phyloP scores from a whole-genome alignment of 2,329 filamentous ascomycete genomes.

The Neonectria hederae region DNA sequence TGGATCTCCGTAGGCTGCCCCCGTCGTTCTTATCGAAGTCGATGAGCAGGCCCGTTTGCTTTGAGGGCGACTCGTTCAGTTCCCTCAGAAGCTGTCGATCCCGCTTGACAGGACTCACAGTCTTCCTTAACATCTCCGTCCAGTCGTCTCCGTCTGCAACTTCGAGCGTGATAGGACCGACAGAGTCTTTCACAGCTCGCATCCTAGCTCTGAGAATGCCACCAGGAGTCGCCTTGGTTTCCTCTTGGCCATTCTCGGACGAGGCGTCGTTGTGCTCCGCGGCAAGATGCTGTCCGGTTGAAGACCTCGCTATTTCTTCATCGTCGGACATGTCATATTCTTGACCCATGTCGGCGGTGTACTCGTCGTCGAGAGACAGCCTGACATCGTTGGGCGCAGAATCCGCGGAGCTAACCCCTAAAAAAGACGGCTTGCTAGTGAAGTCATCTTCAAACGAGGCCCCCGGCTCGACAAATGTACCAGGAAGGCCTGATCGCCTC shows the following conservation, averaged over 20 bases:
- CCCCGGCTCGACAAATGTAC: constrained; percentile 77
- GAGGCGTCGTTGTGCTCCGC: constrained; percentile 74
- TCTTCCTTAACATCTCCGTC: constrained; percentile 92
- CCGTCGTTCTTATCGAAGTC: constrained; percentile 52
- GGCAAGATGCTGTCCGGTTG: constrained; percentile 76
- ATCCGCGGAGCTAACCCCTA: constrained; percentile 90
- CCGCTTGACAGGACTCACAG: constrained; percentile 92
- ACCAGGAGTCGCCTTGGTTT: constrained; percentile 61
- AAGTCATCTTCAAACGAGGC: constrained; percentile 66
- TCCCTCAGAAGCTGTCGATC: constrained; percentile 78
- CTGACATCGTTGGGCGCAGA: constrained; percentile 71
- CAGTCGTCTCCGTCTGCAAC: constrained; percentile 82
- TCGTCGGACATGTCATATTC: constrained; percentile 80
- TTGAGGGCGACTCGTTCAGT: constrained; percentile 63
- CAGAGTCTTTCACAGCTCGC: constrained; percentile 69
- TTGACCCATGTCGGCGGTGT: constrained; percentile 66
- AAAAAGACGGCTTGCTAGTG: constrained; percentile 79
- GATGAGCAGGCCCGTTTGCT: constrained; percentile 39
- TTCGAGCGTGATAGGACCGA: constrained; percentile 66
- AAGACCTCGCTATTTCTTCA: constrained; percentile 82
- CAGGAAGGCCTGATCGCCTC: constrained; percentile 69
- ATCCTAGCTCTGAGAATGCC: constrained; percentile 71
- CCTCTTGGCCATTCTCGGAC: constrained; percentile 61
- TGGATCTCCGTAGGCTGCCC: constrained; percentile 58
- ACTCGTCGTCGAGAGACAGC: constrained; percentile 69